These are phyloP conservation scores for Trichosanthes truncata DNA, from an alignment of 306 rosid species.

Conservation along the genomic window DNA sequence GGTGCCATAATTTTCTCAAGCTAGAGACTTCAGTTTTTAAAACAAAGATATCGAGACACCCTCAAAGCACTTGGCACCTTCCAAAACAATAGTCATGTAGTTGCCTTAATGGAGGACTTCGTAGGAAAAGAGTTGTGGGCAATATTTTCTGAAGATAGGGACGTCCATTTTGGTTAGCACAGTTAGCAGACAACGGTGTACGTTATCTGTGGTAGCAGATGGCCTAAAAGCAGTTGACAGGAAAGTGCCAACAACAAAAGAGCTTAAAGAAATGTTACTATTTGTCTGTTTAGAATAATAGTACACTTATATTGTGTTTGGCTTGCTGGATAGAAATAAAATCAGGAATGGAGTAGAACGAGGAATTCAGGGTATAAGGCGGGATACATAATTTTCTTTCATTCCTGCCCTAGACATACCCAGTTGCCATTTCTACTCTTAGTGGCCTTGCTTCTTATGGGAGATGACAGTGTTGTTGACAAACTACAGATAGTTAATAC, in stretches of 20 bases:
- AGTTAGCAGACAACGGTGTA: not conserved
- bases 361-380: not conserved
- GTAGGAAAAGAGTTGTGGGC: not conserved
- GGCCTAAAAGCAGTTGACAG: not conserved
- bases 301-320: not conserved
- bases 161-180: not conserved
- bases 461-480: not conserved
- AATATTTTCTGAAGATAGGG: not conserved
- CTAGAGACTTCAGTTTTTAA: not conserved
- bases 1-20: not conserved
- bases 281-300: not conserved
- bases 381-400: not conserved
- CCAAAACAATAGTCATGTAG: not conserved
- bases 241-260: not conserved
- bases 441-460: not conserved
- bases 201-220: too few relatives aligned
- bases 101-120: not conserved
- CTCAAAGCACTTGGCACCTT: too few relatives aligned
- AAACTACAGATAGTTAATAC: not conserved
- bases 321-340: not conserved
- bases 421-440: not conserved
- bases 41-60: not conserved
- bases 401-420: not conserved
- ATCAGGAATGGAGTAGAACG: not conserved
- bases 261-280: not conserved